Base-by-base conservation (phyloP, 768 basidiomycete species). In the Chiua virens region DNA sequence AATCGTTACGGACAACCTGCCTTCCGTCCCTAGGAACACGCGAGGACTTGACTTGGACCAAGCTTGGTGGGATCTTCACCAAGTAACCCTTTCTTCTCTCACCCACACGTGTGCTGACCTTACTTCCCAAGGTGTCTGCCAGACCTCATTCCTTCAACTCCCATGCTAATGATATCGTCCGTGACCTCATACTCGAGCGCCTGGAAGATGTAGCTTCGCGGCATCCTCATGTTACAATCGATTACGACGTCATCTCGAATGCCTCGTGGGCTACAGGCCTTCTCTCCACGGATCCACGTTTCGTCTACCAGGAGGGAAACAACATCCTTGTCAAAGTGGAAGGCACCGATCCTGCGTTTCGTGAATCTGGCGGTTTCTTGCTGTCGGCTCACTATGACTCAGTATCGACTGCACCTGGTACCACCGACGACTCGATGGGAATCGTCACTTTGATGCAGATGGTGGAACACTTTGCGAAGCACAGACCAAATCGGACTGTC, bases 321-420 rank as follows among this genome's bases (percentile, higher is more conserved):
- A 90, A 90, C 53, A 72, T 89, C 22, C 68, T 89, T 5, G 80
- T 87, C 40, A 87, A 81, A 60, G 65, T 87, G 23, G 74, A 80
- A 47, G 85, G 85, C 1, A 75, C 73, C 0, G 75, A 79, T 17
- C 59, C 69, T 6, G 53, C 57, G 7, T 66, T 62, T 22, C 52
- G 59, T 17, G 49, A 66, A 14, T 65, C 53, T 21, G 73, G 74
- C 5, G 83, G 73, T 18, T 83, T 88, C 3, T 65, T 92, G 10
- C 83, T 92, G 53, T 90, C 88, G 0, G 88, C 89, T 2, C 91
- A 92, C 61, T 91, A 81, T 64, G 89, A 90, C 68, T 89, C 88
- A 0, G 88, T 89, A 5, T 86, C 87, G 0, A 86, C 85, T 1
- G 82, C 85, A 3, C 75, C 80, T 1, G 90, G 91, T 1, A 84